Conservation (phyloP, 352 stramenopile genomes). For the Pythium brassicae region DNA sequence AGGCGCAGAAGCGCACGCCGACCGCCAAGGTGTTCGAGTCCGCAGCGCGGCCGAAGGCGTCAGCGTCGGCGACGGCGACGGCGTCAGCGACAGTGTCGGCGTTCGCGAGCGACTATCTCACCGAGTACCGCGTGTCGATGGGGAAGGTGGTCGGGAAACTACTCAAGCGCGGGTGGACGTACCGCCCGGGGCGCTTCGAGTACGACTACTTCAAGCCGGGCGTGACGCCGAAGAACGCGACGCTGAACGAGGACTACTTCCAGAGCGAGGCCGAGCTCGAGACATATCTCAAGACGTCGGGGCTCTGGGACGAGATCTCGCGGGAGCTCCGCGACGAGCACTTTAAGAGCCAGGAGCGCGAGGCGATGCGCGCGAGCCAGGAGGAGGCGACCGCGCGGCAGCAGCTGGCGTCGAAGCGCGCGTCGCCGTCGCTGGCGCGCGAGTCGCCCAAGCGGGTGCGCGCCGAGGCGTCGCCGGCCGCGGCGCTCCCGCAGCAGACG, state of each 20-base stretch:
- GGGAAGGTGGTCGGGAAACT: slow-evolving; percentile 58
- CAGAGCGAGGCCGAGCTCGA: slow-evolving; percentile 64
- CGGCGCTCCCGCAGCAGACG: not conserved
- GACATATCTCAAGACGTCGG: slow-evolving; percentile 58
- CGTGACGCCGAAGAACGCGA: slow-evolving; percentile 39
- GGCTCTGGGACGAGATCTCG: slow-evolving; percentile 58
- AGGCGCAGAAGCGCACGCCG: not conserved
- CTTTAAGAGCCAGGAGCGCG: slow-evolving; percentile 17
- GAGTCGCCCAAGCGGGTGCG: slow-evolving; percentile 10
- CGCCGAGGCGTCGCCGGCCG: not conserved
- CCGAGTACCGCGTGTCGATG: slow-evolving; percentile 40
- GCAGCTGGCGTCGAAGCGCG: slow-evolving; percentile 21
- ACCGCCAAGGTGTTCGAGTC: not conserved
- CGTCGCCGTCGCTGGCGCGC: not conserved
- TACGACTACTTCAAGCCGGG: slow-evolving; percentile 84
- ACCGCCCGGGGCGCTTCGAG: slow-evolving; percentile 69
- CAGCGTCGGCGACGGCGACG: not conserved
- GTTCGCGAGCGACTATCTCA: slow-evolving; percentile 8
- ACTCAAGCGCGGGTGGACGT: slow-evolving; percentile 53
- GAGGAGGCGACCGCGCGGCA: slow-evolving; percentile 13
- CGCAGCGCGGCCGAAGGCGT: not conserved
- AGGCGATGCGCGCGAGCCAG: slow-evolving; percentile 21
- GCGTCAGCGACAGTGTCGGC: not conserved
- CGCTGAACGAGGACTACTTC: slow-evolving; percentile 71
- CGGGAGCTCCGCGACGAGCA: slow-evolving; percentile 31